Percentiles rank a stretch among this genome's conserved stretches.
phyloP scores from a whole-genome alignment of 1,284 basidiomycete genomes.

The Puccinia horiana region DNA sequence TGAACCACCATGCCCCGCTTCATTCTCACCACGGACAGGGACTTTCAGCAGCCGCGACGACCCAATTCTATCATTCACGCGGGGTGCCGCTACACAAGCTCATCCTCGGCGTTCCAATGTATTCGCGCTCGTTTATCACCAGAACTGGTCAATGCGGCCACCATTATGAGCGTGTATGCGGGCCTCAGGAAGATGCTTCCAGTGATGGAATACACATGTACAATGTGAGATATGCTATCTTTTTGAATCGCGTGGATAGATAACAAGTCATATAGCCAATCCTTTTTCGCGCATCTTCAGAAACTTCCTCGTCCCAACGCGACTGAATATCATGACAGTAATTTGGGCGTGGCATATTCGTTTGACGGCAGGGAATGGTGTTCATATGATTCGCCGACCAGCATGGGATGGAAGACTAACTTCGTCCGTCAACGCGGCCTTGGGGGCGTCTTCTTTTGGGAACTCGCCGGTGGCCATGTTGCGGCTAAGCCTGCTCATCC shows the following conservation, averaged over 20 bases:
- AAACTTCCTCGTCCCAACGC: slow-evolving; percentile 24
- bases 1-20: slow-evolving; percentile 47
- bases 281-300: not conserved
- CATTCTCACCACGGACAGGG: slow-evolving; percentile 6
- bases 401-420: slow-evolving; percentile 38
- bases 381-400: slow-evolving; percentile 43
- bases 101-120: slow-evolving; percentile 43
- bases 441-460: slow-evolving; percentile 48
- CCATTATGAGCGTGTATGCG: slow-evolving; percentile 48
- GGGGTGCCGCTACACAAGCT: slow-evolving; percentile 42
- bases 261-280: not conserved
- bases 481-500: slow-evolving; percentile 39
- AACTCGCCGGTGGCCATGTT: slow-evolving; percentile 47
- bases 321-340: slow-evolving; percentile 41
- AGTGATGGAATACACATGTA: slow-evolving; percentile 47
- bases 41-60: slow-evolving; percentile 27
- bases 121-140: slow-evolving; percentile 48
- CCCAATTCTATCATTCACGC: slow-evolving; percentile 45
- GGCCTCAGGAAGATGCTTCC: slow-evolving; percentile 29
- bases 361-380: slow-evolving; percentile 49
- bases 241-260: not conserved
- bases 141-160: slow-evolving; percentile 38
- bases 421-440: slow-evolving; percentile 37
- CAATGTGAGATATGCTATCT: slow-evolving; percentile 20
- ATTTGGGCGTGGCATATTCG: slow-evolving; percentile 37